Percentiles rank a stretch among this genome's conserved stretches.
Conservation (phyloP, 2,329 filamentous ascomycete genomes). For the Fusarium sp. region DNA sequence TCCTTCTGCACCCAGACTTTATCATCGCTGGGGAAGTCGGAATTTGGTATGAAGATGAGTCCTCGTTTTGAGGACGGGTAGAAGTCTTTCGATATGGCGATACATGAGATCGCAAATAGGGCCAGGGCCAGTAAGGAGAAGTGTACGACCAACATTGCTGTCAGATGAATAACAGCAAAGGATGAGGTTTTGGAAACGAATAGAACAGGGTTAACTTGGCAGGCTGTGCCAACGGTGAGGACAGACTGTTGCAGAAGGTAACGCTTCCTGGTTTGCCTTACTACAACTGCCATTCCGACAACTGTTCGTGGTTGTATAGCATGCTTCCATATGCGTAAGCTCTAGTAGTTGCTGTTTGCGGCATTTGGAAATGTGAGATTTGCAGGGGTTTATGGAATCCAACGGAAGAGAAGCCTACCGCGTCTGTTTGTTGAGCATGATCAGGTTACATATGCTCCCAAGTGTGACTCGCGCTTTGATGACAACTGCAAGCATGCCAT, state of each 20-base stretch:
- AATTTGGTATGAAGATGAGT: not conserved
- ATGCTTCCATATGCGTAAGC: not conserved
- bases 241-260: no score
- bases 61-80: not conserved
- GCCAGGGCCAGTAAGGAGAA: not conserved
- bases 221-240: no score
- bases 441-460: not conserved
- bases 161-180: no score
- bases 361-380: not conserved
- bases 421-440: no score
- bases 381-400: no score
- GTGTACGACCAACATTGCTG: not conserved
- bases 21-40: not conserved
- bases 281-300: not conserved
- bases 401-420: no score
- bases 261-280: no score
- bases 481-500: not conserved
- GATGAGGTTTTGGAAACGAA: not conserved
- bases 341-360: not conserved
- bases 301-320: not conserved
- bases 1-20: not conserved
- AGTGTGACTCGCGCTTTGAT: not conserved
- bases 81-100: not conserved
- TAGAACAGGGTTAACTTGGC: accelerated
- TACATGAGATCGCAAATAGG: not conserved